Base-by-base conservation (phyloP, 352 stramenopile genomes). In the Globisporangium ultimum region DNA sequence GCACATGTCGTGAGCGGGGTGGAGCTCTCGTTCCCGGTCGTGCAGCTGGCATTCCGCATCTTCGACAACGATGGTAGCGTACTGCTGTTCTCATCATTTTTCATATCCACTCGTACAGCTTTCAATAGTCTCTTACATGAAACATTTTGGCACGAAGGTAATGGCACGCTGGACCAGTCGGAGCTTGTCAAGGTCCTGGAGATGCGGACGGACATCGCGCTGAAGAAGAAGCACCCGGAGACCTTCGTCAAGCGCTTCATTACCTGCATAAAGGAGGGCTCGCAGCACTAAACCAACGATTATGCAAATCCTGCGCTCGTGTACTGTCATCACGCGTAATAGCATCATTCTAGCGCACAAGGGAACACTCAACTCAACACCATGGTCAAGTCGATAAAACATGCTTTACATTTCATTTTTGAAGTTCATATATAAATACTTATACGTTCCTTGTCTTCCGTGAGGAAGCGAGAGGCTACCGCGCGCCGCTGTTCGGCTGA, bases 151-250 rank as follows among this genome's bases (percentile, higher is more conserved):
- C 56, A 17, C 56, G 18, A 14, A 89, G 79, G 64, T 10, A 89
- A 87, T 42, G 78, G 81, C 36, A 88, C 81, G 8, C 65, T 91
- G 53, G 77, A 91, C 58, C 72, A 80, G 21, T 66, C 72, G 10
- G 81, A 91, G 64, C 60, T 91, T 11, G 75, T 91, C 56, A 86
- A 84, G 53, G 69, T 88, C 32, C 67, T 91, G 22, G 76, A 87
- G 60, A 83, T 83, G 68, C 77, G 78, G 13, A 80, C 71, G 46
- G 74, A 68, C 40, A 71, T 87, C 34, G 66, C 86, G 41, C 61
- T 88, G 21, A 65, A 81, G 32, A 68, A 84, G 36, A 66, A 61
- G 52, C 36, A 49, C 8, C 52, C 60, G 17, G 53, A 55, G 53
- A 53, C 60, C 20, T 22, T 32, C n/a, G 14, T 66, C n/a, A 60